Evolutionary conservation across 805 yeast genomes (phyloP).

Genomic region (Yarrowia sp.): DNA sequence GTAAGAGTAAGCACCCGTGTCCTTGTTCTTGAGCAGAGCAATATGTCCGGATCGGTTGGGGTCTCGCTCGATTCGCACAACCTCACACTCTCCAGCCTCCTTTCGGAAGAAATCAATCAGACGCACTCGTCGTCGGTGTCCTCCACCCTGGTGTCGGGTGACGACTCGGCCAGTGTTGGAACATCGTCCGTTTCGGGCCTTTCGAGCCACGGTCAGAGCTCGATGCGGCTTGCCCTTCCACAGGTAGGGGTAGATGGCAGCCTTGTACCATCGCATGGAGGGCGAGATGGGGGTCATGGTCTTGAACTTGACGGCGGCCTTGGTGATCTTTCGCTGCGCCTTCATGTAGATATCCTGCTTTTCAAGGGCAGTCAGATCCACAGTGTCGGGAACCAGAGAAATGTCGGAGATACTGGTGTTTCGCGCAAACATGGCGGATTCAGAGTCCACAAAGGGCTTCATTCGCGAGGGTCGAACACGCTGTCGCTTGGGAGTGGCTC

Average conservation of each 20-base stretch:
- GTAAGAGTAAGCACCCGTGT: slow-evolving; percentile 64
- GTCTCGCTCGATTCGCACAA: slow-evolving; percentile 88
- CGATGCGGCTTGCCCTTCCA: slow-evolving; percentile 81
- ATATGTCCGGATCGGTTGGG: slow-evolving; percentile 93
- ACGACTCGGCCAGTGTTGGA: slow-evolving; percentile 85
- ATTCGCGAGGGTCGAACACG: slow-evolving; percentile 29
- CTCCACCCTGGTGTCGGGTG: slow-evolving; percentile 95
- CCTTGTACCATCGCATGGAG: slow-evolving; percentile 82
- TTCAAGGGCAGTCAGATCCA: slow-evolving; percentile 66
- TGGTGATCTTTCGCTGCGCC: slow-evolving; percentile 69
- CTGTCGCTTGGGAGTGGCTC: slow-evolving; percentile 27
- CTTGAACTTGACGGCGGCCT: slow-evolving; percentile 66
- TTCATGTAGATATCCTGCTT: slow-evolving; percentile 68
- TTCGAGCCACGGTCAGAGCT: slow-evolving; percentile 69
- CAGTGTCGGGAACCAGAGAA: slow-evolving; percentile 4
- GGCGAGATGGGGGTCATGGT: slow-evolving; percentile 63
- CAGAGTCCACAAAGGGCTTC: slow-evolving; percentile 24
- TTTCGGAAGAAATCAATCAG: slow-evolving; percentile 71
- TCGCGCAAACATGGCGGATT: slow-evolving; percentile 17
- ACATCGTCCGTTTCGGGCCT: slow-evolving; percentile 74
- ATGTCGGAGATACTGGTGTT: slow-evolving; percentile 10
- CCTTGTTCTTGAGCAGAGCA: slow-evolving; percentile 71
- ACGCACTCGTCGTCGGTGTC: slow-evolving; percentile 85
- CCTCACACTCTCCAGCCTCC: slow-evolving; percentile 70
- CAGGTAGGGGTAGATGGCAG: slow-evolving; percentile 82